A percentile compares a stretch with the other conserved stretches of the same genome.
phyloP scores from a whole-genome alignment of 2,329 filamentous ascomycete genomes.

The Aspergillaceae sp. region DNA sequence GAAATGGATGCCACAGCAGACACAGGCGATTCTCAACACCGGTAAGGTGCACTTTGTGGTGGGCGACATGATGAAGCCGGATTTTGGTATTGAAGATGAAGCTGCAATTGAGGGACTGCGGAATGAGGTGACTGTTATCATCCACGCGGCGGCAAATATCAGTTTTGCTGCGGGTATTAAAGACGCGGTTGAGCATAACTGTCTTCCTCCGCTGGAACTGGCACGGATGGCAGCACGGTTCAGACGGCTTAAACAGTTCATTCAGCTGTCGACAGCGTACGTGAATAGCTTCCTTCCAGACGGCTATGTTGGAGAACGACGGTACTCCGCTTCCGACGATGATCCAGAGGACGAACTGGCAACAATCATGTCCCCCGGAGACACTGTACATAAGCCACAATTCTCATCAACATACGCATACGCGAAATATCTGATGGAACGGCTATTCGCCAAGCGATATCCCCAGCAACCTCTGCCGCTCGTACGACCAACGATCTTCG shows the following conservation, averaged over 20 bases:
- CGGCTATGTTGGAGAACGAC: slow-evolving; percentile 19
- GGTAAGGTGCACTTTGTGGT: slow-evolving; percentile 20
- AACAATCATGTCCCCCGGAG: slow-evolving; percentile 11
- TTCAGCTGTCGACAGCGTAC: slow-evolving; percentile 25
- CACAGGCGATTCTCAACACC: slow-evolving; percentile 16
- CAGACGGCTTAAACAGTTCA: slow-evolving; percentile 18
- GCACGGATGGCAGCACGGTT: slow-evolving; percentile 19
- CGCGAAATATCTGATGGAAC: slow-evolving; percentile 25
- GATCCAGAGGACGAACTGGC: slow-evolving; percentile 22
- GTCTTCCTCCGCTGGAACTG: slow-evolving; percentile 22
- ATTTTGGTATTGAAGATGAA: slow-evolving; percentile 17
- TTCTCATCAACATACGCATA: slow-evolving; percentile 25
- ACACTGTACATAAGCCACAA: slow-evolving; percentile 9
- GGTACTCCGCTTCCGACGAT: slow-evolving; percentile 14
- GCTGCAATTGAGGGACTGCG: slow-evolving; percentile 11
- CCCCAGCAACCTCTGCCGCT: slow-evolving; percentile 21
- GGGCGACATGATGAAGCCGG: not conserved
- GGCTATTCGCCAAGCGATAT: slow-evolving; percentile 18
- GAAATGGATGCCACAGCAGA: slow-evolving; percentile 22
- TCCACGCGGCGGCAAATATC: slow-evolving; percentile 27
- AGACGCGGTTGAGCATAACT: slow-evolving; percentile 24
- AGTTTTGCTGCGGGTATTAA: slow-evolving; percentile 18
- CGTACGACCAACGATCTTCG: slow-evolving; percentile 24
- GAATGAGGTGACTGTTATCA: slow-evolving; percentile 24
- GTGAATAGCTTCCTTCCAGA: slow-evolving; percentile 25